These are phyloP conservation scores for Multifurca ochricompacta DNA, from an alignment of 768 basidiomycete species.

Conservation along the genomic window DNA sequence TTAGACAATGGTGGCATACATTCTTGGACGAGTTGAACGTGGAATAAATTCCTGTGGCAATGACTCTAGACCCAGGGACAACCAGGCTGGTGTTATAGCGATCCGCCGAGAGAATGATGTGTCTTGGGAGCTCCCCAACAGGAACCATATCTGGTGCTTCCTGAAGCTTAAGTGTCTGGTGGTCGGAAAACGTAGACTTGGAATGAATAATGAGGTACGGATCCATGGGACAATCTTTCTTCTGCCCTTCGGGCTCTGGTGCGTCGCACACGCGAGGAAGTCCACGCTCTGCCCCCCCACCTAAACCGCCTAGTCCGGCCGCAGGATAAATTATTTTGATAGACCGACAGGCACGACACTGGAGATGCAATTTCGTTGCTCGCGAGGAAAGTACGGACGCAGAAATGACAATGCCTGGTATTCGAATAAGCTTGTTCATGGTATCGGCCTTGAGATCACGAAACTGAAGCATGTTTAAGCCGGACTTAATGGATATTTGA, in stretches of 20 bases:
- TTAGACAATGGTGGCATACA: conserved; percentile 36
- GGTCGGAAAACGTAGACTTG: conserved; percentile 90
- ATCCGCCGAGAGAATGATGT: conserved; percentile 89
- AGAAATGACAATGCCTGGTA: conserved; percentile 97
- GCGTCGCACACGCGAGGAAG: conserved; percentile 87
- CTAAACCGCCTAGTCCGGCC: conserved; percentile 78
- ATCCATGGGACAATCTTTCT: conserved; percentile 92
- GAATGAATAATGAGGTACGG: conserved; percentile 95
- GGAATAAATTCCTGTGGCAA: conserved; percentile 94
- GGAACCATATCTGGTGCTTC: conserved; percentile 99
- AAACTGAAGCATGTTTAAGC: conserved; percentile 88
- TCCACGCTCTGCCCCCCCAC: conserved; percentile 75
- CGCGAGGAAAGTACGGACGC: conserved; percentile 90
- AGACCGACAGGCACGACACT: conserved; percentile 85
- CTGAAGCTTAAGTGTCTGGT: conserved; percentile 93
- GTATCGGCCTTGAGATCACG: conserved; percentile 90
- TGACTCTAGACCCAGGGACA: conserved; percentile 90
- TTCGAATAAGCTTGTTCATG: conserved; percentile 91
- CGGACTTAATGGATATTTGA: conserved; percentile 85
- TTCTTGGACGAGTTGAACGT: conserved; percentile 88
- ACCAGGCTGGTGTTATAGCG: conserved; percentile 88
- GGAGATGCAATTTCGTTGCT: conserved; percentile 85
- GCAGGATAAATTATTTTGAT: conserved; percentile 71
- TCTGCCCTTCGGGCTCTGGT: conserved; percentile 67
- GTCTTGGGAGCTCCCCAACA: conserved; percentile 93